Evolutionary conservation across 2,329 filamentous ascomycete species (phyloP).

Genomic region (Sclerotinia subarctica): DNA sequence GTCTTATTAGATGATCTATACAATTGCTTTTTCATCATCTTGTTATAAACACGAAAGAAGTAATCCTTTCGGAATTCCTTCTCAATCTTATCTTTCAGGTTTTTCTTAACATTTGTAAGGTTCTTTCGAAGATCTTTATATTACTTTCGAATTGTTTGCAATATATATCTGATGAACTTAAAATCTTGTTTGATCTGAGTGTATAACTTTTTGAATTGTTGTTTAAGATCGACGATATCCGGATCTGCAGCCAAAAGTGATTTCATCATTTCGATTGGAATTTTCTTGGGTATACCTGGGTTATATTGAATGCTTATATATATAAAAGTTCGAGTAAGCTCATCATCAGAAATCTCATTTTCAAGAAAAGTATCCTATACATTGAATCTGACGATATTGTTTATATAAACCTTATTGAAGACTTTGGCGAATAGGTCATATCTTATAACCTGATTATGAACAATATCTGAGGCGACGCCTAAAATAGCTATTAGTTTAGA

Average conservation of each 20-base stretch:
- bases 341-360: constrained; percentile 22
- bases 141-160: constrained; percentile 12
- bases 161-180: constrained; percentile 26
- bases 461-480: background rate
- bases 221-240: constrained; percentile 21
- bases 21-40: constrained; percentile 28
- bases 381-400: constrained; percentile 28
- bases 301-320: constrained; percentile 27
- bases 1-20: too few species aligned
- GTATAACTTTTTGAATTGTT: constrained; percentile 21
- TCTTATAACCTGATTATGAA: constrained; percentile 30
- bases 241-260: constrained; percentile 16
- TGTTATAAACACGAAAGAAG: constrained; percentile 26
- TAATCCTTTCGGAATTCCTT: constrained; percentile 23
- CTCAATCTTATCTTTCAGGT: constrained; percentile 18
- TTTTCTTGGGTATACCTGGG: constrained; percentile 23
- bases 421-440: constrained; percentile 26
- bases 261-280: constrained; percentile 22
- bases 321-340: constrained; percentile 24
- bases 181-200: constrained; percentile 16
- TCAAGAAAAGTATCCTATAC: constrained; percentile 26
- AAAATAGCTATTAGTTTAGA: too few species aligned
- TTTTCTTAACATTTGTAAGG: constrained; percentile 24
- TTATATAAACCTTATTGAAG: constrained; percentile 27
- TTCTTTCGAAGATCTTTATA: constrained; percentile 22